phyloP scores from a whole-genome alignment of 2,329 filamentous ascomycete genomes.

The Paracoccidioides brasiliensis region DNA sequence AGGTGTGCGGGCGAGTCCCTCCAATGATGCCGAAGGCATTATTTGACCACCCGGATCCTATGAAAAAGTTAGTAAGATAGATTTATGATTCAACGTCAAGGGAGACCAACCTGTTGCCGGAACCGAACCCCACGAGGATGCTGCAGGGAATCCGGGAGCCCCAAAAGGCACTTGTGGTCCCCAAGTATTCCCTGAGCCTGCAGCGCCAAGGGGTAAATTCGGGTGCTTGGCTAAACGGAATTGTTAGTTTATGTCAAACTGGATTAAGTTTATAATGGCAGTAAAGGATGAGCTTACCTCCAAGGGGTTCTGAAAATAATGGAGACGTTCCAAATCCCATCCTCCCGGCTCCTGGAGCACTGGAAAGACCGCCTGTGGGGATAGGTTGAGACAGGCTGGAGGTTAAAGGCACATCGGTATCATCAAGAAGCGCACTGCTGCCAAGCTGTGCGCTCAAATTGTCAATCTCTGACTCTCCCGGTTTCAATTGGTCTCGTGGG shows the following conservation, averaged over 20 bases:
- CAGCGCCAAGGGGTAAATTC: slow-evolving; percentile 20
- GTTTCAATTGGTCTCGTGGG: slow-evolving; percentile 28
- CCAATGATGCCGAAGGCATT: slow-evolving; percentile 39
- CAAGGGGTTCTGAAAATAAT: slow-evolving; percentile 32
- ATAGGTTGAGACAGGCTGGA: slow-evolving; percentile 31
- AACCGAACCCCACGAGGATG: slow-evolving; percentile 29
- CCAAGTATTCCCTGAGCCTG: slow-evolving; percentile 24
- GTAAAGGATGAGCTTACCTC: slow-evolving; percentile 20
- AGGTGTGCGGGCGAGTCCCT: slow-evolving; percentile 40
- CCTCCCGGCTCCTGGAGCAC: slow-evolving; percentile 33
- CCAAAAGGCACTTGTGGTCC: slow-evolving; percentile 26
- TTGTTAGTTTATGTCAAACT: slow-evolving; percentile 1
- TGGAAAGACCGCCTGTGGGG: slow-evolving; percentile 27
- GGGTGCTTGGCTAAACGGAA: slow-evolving; percentile 19
- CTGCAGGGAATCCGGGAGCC: slow-evolving; percentile 23
- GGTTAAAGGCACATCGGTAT: slow-evolving; percentile 57
- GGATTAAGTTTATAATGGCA: background rate
- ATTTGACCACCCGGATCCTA: slow-evolving; percentile 35
- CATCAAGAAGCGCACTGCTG: slow-evolving; percentile 72
- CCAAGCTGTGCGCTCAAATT: slow-evolving; percentile 68
- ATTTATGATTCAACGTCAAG: background rate
- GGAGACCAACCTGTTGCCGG: slow-evolving; percentile 22
- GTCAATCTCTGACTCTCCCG: slow-evolving; percentile 48
- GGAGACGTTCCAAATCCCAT: slow-evolving; percentile 31
- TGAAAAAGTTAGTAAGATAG: slow-evolving; percentile 12